Conservation (phyloP, 805 yeast species). For the Isabelozyma heimii region DNA sequence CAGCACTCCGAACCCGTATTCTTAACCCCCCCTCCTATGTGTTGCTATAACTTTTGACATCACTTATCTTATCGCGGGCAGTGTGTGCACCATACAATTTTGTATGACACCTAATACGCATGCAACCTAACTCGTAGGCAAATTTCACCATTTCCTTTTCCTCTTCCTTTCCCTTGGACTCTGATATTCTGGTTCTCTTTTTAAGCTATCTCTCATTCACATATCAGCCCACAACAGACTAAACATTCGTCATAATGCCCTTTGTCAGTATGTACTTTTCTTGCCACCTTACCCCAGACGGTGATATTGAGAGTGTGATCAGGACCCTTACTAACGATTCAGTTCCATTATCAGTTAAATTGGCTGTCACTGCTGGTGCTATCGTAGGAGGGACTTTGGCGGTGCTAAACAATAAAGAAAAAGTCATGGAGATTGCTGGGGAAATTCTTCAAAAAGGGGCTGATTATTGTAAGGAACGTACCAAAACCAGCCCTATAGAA, state of each 20-base stretch:
- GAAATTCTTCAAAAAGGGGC: conserved; percentile 27
- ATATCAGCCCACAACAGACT: not conserved
- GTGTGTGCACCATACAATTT: not conserved
- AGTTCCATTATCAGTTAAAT: conserved; percentile 34
- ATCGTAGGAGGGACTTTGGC: conserved; percentile 34
- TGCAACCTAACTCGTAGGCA: not conserved
- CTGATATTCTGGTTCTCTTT: no score
- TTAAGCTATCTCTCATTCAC: no score
- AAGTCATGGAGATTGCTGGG: conserved; percentile 27
- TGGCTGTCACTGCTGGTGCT: conserved; percentile 32
- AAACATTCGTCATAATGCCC: conserved; percentile 3
- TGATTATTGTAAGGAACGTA: conserved; percentile 18
- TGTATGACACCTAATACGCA: not conserved
- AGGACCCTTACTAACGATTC: conserved; percentile 5
- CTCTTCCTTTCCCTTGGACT: not conserved
- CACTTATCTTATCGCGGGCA: not conserved
- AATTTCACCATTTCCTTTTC: not conserved
- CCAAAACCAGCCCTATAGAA: not conserved
- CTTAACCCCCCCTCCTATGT: not conserved
- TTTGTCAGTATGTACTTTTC: conserved; percentile 7
- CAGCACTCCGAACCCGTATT: not conserved
- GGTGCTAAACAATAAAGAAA: conserved; percentile 24
- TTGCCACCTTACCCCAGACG: not conserved
- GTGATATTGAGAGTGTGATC: not conserved
- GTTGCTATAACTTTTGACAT: not conserved